A percentile compares a stretch with the other conserved stretches of the same genome.
These are phyloP conservation scores for Leptoxyphium fumago DNA, from an alignment of 2,329 filamentous ascomycete genomes.

Conservation along the genomic window DNA sequence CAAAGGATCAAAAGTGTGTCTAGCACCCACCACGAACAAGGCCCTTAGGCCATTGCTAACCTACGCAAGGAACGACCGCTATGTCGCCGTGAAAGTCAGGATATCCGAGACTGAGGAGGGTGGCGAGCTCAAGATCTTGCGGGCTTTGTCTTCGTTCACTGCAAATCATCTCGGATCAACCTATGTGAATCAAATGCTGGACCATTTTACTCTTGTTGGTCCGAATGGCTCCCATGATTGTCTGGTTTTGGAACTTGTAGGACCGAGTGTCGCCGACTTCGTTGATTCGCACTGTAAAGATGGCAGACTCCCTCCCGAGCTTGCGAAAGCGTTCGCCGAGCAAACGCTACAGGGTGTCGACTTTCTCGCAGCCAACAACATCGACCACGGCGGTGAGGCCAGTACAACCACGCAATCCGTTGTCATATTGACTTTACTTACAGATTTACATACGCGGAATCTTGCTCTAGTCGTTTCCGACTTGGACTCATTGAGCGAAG, in stretches of 20 bases:
- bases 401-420: too few relatives aligned
- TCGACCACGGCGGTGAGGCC: conserved; percentile 19
- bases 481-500: too few relatives aligned
- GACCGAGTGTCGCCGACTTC: conserved; percentile 24
- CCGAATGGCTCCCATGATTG: conserved; percentile 32
- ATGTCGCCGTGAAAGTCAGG: conserved; percentile 13
- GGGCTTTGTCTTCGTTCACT: too few relatives aligned
- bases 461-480: too few relatives aligned
- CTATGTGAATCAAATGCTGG: too few relatives aligned
- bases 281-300: conserved; percentile 21
- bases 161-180: too few relatives aligned
- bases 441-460: too few relatives aligned
- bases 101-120: conserved; percentile 5
- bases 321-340: conserved; percentile 13
- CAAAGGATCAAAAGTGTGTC: conserved; percentile 13
- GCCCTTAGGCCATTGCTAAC: conserved; percentile 1
- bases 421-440: too few relatives aligned
- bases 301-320: conserved; percentile 28
- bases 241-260: conserved; percentile 27
- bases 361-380: conserved; percentile 9
- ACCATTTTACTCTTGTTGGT: conserved; percentile 19
- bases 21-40: background rate
- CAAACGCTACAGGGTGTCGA: conserved; percentile 10
- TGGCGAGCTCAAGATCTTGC: conserved; percentile 8
- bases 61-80: conserved; percentile 3